Base-by-base conservation (phyloP, 1,139 yeast genomes). In the Kurtzmaniella quercitrusa region DNA sequence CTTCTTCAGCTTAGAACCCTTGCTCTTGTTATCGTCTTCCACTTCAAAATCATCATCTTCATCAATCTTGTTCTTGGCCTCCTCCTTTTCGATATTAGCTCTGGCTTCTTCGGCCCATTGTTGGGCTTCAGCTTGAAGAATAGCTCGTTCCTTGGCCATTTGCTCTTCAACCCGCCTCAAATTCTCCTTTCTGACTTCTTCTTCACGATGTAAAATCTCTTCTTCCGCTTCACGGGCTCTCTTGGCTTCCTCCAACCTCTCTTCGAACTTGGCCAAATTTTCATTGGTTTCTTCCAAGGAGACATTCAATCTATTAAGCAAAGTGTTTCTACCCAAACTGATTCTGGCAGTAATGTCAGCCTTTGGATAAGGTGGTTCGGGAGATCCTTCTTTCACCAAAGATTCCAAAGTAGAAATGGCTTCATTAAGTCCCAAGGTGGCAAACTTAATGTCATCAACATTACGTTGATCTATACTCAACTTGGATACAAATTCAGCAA, bases 321-420 rank as follows among this genome's bases (percentile, higher is more conserved):
- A 73, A 0, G 96, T 86, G 46, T 81, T 81, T 37, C 82, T 75
- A 56, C 96, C 97, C 75, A 89, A 79, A 51, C 79, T 79, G 15
- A 94, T 94, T 66, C 98, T 82, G 48, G 89, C 85, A 56, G 82
- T 84, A 54, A 94, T 71, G 50, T 91, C 97, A 18, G 80, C 79
- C 40, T 80, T 78, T 12, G 94, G 83, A 65, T 82, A 85, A 45
- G 96, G 91, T 18, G 94, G 81, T 54, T 78, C 69, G 46, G 71
- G 68, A 39, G 71, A 77, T 10, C 76, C 79, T 4, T 66, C 73
- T 1, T 68, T 58, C 0, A 89, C 75, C 50, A 93, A 70, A 45
- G 75, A 78, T 41, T 76, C 78, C 56, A 94, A 73, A 2, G 75
- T 63, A 10, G 60, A 64, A 47, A 90, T 78, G 12, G 94, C 96